Conservation (phyloP, 2,329 filamentous ascomycete species). For the Colletotrichum theobromicola region DNA sequence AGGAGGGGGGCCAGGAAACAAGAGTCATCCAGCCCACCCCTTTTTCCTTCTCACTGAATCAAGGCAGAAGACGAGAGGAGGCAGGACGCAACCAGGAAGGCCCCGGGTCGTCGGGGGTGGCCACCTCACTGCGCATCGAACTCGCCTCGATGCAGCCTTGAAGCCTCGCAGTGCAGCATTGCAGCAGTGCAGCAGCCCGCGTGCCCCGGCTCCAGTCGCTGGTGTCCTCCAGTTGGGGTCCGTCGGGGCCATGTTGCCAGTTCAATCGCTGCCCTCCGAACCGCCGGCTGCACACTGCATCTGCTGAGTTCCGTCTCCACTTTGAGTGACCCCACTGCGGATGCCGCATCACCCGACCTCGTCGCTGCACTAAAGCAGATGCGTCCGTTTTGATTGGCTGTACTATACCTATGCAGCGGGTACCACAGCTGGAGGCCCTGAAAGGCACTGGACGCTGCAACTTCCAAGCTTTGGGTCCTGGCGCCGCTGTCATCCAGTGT, state of each 20-base stretch:
- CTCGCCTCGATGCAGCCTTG: constrained; percentile 16
- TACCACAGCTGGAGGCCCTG: neutral
- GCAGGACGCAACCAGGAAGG: neutral
- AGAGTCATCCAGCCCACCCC: neutral
- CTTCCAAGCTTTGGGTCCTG: neutral
- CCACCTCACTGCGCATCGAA: neutral
- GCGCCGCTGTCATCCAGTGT: constrained; percentile 14
- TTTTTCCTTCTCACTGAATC: neutral
- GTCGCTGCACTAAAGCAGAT: neutral
- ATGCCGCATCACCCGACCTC: constrained; percentile 12
- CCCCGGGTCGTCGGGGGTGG: neutral
- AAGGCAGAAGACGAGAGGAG: neutral
- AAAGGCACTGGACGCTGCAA: neutral
- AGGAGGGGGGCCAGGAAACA: too few relatives aligned
- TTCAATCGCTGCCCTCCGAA: neutral
- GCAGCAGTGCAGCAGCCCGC: neutral
- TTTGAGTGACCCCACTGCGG: neutral
- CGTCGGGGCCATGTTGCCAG: neutral
- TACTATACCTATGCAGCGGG: too few relatives aligned
- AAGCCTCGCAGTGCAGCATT: constrained; percentile 1
- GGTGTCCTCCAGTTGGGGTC: neutral
- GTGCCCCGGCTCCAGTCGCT: neutral
- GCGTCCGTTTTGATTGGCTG: neutral
- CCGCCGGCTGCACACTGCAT: neutral
- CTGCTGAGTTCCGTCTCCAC: neutral